Conservation (phyloP, 352 stramenopile species). For the Phytophthora sojae region DNA sequence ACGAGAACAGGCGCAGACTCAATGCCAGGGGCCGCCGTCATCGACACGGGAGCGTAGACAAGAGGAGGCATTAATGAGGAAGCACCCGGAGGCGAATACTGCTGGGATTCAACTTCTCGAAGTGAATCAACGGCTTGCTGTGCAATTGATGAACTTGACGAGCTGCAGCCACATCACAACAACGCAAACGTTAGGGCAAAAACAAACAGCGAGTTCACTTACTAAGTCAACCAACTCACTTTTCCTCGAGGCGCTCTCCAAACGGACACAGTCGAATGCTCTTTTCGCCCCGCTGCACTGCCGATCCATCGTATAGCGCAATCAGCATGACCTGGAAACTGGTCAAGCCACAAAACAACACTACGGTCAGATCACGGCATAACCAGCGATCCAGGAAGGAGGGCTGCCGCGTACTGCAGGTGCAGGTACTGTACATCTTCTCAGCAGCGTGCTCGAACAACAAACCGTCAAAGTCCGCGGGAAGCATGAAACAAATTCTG, state of each 20-base stretch:
- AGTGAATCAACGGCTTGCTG: constrained; percentile 51
- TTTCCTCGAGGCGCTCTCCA: constrained; percentile 43
- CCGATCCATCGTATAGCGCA: constrained; percentile 53
- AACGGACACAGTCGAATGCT: constrained; percentile 51
- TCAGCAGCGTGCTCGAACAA: constrained; percentile 44
- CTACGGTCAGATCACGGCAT: background rate
- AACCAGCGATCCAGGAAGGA: background rate
- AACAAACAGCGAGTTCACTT: background rate
- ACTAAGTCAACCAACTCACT: constrained; percentile 31
- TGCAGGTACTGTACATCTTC: constrained; percentile 59
- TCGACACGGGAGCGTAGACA: background rate
- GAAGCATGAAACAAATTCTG: constrained; percentile 64
- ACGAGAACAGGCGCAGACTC: constrained; percentile 46
- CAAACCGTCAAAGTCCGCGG: constrained; percentile 49
- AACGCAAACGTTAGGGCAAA: background rate
- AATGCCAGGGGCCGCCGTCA: background rate
- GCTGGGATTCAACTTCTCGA: constrained; percentile 5
- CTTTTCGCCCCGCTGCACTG: constrained; percentile 24
- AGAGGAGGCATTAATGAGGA: background rate
- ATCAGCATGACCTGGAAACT: constrained; percentile 59
- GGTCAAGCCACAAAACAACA: background rate
- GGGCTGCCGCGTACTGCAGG: constrained; percentile 32
- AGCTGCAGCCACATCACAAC: constrained; percentile 3
- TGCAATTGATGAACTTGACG: constrained; percentile 50
- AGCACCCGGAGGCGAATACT: background rate